A percentile compares a stretch with the other conserved stretches of the same genome.
Evolutionary conservation across 2,329 filamentous ascomycete genomes (phyloP).

Genomic region (Ceratocystis variospora): DNA sequence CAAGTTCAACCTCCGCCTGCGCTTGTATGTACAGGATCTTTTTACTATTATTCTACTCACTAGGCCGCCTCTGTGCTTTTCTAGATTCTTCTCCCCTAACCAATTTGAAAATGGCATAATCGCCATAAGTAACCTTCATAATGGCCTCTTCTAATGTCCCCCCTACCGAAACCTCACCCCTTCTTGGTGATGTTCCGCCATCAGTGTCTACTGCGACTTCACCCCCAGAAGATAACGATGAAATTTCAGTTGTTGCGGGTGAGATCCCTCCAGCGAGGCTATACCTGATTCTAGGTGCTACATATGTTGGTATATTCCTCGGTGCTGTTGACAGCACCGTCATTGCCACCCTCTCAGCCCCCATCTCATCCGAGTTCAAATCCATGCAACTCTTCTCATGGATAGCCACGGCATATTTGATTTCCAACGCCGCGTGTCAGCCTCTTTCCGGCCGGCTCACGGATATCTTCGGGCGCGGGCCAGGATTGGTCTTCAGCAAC

Average conservation of each 20-base stretch:
- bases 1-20: neutral
- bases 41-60: neutral
- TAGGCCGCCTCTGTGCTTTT: neutral
- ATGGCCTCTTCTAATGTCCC: neutral
- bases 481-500: conserved; percentile 67
- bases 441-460: conserved; percentile 74
- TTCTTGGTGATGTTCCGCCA: conserved; percentile 3
- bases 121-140: neutral
- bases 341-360: conserved; percentile 70
- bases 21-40: neutral
- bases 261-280: conserved; percentile 37
- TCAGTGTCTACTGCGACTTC: neutral
- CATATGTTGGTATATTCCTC: conserved; percentile 48
- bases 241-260: conserved; percentile 35
- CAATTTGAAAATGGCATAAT: neutral
- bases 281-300: conserved; percentile 39
- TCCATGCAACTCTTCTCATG: conserved; percentile 73
- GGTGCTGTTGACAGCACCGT: conserved; percentile 63
- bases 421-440: conserved; percentile 76
- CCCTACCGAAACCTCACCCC: conserved; percentile 14
- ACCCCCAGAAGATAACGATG: conserved; percentile 27
- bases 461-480: conserved; percentile 72
- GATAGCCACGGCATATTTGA: conserved; percentile 77
- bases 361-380: conserved; percentile 70
- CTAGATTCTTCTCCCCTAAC: neutral